Evolutionary conservation across 345 rosid genomes (phyloP), one percentile per base, ranked within the genome.

Genomic region (Rhodamnia argentea): DNA sequence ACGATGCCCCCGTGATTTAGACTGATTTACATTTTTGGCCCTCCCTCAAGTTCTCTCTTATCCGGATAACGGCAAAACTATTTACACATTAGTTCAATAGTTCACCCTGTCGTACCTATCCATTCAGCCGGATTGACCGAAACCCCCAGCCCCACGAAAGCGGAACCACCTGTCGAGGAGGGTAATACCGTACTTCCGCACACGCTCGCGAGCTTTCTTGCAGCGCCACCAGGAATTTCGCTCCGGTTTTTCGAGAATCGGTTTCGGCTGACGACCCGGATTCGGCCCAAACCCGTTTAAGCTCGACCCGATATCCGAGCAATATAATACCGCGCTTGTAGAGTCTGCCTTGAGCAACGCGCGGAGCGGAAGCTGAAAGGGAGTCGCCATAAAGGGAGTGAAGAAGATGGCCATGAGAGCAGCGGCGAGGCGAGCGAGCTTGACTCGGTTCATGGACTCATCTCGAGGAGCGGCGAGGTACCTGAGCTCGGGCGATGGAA

Each of bases 401-500:
- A 85, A 13, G 84, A 13, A 50, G 58, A 84, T 83, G 88, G 86
- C 83, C 42, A 84, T 83, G 88, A 76, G 88, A 76, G 83, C 76
- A 18, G 75, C 78, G 64, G 53, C 54, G 76, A 55, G 83, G 74
- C 54, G 88, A 24, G 51, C 42, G 60, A 52, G 82, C 51, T 24
- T 94, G 82, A 91, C 86, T 75, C 93, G 95, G 23, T 52, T 91
- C 44, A 89, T 93, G 91, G 87, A 86, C 64, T 87, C 95, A 86
- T 81, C 89, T 88, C 93, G 91, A 7, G 92, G 95, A 32, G 90
- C 91, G 55, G 86, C 89, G 88, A 95, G 96, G 37, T 90, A 84
- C 90, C 92, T 96, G 88, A 91, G 94, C 88, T 97, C 95, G 86
- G 95, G 94, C 82, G 92, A 85, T 89, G 98, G 98, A 52, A 93